Evolutionary conservation across 1,284 basidiomycete genomes (phyloP).

Genomic region (Pseudozyma pruni): DNA sequence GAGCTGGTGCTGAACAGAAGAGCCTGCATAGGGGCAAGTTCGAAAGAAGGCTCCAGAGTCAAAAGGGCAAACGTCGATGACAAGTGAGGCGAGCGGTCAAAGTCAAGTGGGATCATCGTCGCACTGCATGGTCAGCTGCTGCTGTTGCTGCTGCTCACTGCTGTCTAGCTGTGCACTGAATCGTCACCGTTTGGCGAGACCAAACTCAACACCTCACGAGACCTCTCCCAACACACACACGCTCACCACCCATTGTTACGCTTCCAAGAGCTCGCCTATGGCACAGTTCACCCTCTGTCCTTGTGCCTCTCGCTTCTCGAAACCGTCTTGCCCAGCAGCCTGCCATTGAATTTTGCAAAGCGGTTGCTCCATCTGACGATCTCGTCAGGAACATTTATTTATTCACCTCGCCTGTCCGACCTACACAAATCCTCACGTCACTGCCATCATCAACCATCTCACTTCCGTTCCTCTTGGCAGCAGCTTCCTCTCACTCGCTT

Average conservation of each 20-base stretch:
- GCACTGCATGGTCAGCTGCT: no score
- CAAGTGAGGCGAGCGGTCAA: no score
- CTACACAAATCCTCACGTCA: neutral
- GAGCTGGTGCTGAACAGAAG: no score
- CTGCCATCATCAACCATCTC: conserved; percentile 8
- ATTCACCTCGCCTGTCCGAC: neutral
- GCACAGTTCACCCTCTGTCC: neutral
- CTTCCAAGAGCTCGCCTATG: no score
- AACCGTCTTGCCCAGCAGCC: no score
- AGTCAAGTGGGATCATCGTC: no score
- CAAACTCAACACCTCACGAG: conserved; percentile 5
- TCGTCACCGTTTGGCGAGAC: neutral
- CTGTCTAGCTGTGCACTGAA: neutral
- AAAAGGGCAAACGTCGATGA: no score
- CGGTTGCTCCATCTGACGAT: neutral
- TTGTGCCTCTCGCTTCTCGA: conserved; percentile 1
- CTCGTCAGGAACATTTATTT: conserved; percentile 3
- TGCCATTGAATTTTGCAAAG: no score
- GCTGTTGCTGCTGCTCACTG: no score
- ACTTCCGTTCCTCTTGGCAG: neutral
- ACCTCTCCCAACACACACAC: neutral
- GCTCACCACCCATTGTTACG: neutral
- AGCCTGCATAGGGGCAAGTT: no score
- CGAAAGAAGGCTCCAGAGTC: no score
- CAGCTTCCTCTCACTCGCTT: neutral